Conservation (phyloP, 2,329 filamentous ascomycete species). For the Neonectria faginata region DNA sequence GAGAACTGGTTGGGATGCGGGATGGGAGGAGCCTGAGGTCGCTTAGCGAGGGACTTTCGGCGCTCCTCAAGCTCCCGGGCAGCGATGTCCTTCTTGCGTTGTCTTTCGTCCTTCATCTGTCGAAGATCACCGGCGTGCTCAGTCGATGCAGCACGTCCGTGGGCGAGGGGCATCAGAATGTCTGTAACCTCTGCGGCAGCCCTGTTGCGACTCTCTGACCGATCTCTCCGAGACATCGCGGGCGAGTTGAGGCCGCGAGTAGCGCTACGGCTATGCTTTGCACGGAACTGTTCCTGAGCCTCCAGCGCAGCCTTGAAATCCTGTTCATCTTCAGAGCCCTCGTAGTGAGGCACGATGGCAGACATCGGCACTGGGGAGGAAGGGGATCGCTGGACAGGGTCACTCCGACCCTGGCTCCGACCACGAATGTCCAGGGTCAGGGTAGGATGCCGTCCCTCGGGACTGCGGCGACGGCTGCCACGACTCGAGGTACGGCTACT, state of each 20-base stretch:
- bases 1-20: constrained; percentile 74
- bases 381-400: constrained; percentile 75
- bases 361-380: constrained; percentile 85
- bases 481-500: constrained; percentile 64
- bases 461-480: constrained; percentile 60
- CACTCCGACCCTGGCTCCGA: constrained; percentile 70
- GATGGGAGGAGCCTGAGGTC: constrained; percentile 83
- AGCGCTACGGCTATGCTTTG: constrained; percentile 64
- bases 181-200: constrained; percentile 49
- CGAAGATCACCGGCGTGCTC: constrained; percentile 66
- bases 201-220: constrained; percentile 55
- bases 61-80: constrained; percentile 90
- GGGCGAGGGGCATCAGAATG: constrained; percentile 47
- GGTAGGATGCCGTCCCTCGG: constrained; percentile 56
- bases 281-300: constrained; percentile 67
- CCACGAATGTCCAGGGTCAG: constrained; percentile 67
- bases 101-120: constrained; percentile 69
- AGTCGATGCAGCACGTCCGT: constrained; percentile 55
- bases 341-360: constrained; percentile 54
- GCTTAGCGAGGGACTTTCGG: constrained; percentile 82
- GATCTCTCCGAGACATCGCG: constrained; percentile 50
- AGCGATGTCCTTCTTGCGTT: constrained; percentile 77
- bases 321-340: constrained; percentile 73
- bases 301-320: constrained; percentile 66
- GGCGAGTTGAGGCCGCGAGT: constrained; percentile 57